Evolutionary conservation across 2,329 filamentous ascomycete genomes (phyloP).

Genomic region (Clonostachys chloroleuca): DNA sequence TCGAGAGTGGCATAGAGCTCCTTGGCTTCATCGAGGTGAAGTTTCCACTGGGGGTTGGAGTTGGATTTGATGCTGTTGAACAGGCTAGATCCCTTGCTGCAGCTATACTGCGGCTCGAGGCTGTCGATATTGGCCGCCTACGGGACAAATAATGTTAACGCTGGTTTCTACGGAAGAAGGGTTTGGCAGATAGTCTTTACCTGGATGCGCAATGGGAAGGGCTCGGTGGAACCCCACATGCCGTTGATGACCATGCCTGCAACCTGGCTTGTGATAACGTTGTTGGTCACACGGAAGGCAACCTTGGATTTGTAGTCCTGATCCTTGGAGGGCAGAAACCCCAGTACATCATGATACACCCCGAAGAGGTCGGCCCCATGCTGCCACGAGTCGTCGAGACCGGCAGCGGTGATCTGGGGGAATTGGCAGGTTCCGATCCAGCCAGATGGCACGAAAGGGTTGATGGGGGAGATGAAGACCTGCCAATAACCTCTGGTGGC

Average conservation of each 20-base stretch:
- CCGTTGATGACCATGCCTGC: slow-evolving; percentile 69
- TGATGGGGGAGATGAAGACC: slow-evolving; percentile 54
- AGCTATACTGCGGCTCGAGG: slow-evolving; percentile 70
- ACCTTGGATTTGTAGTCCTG: slow-evolving; percentile 38
- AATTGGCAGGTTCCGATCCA: slow-evolving; percentile 76
- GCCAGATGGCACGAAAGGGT: slow-evolving; percentile 62
- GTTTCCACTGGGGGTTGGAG: slow-evolving; percentile 49
- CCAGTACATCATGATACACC: slow-evolving; percentile 69
- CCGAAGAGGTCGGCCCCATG: slow-evolving; percentile 73
- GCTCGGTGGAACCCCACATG: slow-evolving; percentile 50
- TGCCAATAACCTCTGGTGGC: slow-evolving; percentile 61
- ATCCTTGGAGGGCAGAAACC: slow-evolving; percentile 56
- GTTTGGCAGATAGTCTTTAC: slow-evolving; percentile 5
- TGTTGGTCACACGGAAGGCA: slow-evolving; percentile 72
- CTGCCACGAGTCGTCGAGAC: slow-evolving; percentile 69
- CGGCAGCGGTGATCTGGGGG: slow-evolving; percentile 70
- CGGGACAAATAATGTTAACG: background rate
- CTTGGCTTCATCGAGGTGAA: slow-evolving; percentile 54
- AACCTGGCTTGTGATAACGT: slow-evolving; percentile 78
- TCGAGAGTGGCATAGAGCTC: slow-evolving; percentile 59
- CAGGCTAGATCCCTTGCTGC: slow-evolving; percentile 41
- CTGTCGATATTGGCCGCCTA: slow-evolving; percentile 58
- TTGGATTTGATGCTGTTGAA: slow-evolving; percentile 38
- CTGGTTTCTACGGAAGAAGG: background rate
- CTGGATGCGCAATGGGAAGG: slow-evolving; percentile 43